A percentile compares a stretch with the other conserved stretches of the same genome.
Conservation (phyloP, 805 yeast genomes). For the Wickerhamiella allomyrinae region DNA sequence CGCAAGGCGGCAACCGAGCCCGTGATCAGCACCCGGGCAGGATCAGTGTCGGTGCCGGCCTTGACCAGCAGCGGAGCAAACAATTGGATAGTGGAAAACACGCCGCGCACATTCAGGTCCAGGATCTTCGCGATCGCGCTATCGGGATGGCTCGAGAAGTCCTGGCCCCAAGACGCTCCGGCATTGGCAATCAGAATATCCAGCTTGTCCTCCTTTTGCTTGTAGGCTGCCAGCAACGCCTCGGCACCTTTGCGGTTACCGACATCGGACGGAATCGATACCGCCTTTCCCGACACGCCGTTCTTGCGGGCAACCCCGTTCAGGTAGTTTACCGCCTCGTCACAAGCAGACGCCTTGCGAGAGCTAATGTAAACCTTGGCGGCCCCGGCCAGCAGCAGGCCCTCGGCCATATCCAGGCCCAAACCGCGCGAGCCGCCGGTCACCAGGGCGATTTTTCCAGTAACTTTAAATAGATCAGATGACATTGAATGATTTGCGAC, state of each 20-base stretch:
- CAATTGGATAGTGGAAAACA: constrained; percentile 48
- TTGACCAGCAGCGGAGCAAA: constrained; percentile 43
- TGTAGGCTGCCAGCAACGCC: constrained; percentile 30
- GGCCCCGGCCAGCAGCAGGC: constrained; percentile 47
- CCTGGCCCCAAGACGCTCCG: constrained; percentile 69
- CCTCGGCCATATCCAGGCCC: constrained; percentile 56
- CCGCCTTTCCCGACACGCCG: constrained; percentile 24
- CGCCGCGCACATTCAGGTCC: constrained; percentile 51
- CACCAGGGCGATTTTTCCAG: constrained; percentile 50
- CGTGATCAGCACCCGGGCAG: constrained; percentile 49
- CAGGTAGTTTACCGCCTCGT: constrained; percentile 35
- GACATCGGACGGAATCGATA: constrained; percentile 44
- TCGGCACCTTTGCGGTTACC: constrained; percentile 36
- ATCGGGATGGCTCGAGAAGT: constrained; percentile 45
- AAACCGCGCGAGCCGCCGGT: constrained; percentile 71
- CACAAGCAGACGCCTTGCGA: constrained; percentile 47
- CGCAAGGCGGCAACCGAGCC: constrained; percentile 50
- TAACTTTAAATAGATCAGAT: constrained; percentile 25
- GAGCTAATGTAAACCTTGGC: constrained; percentile 47
- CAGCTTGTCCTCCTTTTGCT: constrained; percentile 30
- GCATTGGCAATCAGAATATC: constrained; percentile 64
- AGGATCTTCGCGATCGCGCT: constrained; percentile 48
- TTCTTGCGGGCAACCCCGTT: constrained; percentile 14
- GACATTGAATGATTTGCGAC: constrained; percentile 4
- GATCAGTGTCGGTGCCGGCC: constrained; percentile 41